Evolutionary conservation across 164 flowering plant genomes (phyloP).

Genomic region (Liquidambar formosana): DNA sequence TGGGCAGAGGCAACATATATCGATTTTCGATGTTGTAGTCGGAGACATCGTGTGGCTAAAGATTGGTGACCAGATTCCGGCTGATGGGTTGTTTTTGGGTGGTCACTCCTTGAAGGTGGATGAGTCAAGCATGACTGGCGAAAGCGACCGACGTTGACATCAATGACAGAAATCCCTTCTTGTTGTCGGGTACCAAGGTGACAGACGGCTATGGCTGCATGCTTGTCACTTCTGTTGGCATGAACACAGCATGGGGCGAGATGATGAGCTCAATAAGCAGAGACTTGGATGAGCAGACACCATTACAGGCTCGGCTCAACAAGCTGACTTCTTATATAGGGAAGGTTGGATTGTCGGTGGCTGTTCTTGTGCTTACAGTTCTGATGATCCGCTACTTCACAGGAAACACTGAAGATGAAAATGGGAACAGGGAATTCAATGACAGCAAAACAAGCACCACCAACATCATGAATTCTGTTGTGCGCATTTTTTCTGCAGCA

Average conservation of each 20-base stretch:
- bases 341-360: conserved; percentile 1
- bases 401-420: conserved; percentile 24
- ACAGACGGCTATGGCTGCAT: background rate
- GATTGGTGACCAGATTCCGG: conserved; percentile 1
- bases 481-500: conserved; percentile 34
- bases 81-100: background rate
- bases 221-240: conserved; percentile 24
- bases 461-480: conserved; percentile 17
- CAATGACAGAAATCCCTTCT: conserved; percentile 27
- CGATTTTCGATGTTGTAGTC: conserved; percentile 1
- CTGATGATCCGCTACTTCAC: conserved; percentile 38
- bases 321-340: conserved; percentile 4
- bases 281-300: background rate
- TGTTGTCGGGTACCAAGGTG: conserved; percentile 42
- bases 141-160: conserved; percentile 37
- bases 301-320: conserved; percentile 4
- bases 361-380: conserved; percentile 28
- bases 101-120: conserved; percentile 1
- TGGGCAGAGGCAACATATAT: background rate
- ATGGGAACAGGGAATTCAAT: background rate
- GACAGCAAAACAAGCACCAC: background rate
- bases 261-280: conserved; percentile 3
- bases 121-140: conserved; percentile 48
- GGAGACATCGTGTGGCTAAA: background rate
- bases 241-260: conserved; percentile 40